Base-by-base conservation (phyloP, 495 filamentous ascomycete genomes). In the Xylaria curta region DNA sequence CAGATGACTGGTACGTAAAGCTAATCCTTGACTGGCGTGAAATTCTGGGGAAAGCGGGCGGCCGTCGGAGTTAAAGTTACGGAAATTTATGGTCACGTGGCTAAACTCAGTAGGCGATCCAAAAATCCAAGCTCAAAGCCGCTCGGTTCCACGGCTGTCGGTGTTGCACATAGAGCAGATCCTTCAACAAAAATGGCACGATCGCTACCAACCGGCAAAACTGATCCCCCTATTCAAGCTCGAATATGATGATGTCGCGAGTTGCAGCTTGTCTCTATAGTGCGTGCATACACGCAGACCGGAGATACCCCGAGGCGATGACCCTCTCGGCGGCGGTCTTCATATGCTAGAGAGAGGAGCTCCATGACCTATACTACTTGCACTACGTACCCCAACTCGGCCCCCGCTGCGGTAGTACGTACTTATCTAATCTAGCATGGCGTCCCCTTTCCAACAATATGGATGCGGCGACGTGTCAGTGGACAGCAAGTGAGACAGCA, bases 71-170 rank as follows among this genome's bases (percentile, higher is more conserved):
- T 26, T 46, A 56, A 44, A 17, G 31, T 2, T 59, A 44, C 3
- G 26, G 53, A 56, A 59, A 21, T 28, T 19, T 33, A 4, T 13
- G 9, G 26, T 69, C 53, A 69, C 56, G 56, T 59, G 53, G 26
- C 19, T 49, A 17, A n/a, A 28, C 9, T 3, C 24, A 36, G 54
- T 24, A 17, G 38, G 36, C 26, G 31, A 59, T 24, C 47, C 17
- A 54, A 66, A 53, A 51, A 36, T 19, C 26, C 13, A 65, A 49
- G 46, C 21, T 47, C 19, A 33, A 13, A 69, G 66, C 66, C 66
- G 66, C 36, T 33, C 54, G 66, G 66, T 17, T 69, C 10, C 0
- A 51, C 66, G 66, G 66, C 66, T 69, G 40, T 69, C 66, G 66
- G 66, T 17, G 26, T 61, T 7, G 26, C 38, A 36, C 49, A 67